Evolutionary conservation across 2,329 filamentous ascomycete species (phyloP), one percentile per base, ranked within the genome.

Genomic region (Corinectria fuckeliana): DNA sequence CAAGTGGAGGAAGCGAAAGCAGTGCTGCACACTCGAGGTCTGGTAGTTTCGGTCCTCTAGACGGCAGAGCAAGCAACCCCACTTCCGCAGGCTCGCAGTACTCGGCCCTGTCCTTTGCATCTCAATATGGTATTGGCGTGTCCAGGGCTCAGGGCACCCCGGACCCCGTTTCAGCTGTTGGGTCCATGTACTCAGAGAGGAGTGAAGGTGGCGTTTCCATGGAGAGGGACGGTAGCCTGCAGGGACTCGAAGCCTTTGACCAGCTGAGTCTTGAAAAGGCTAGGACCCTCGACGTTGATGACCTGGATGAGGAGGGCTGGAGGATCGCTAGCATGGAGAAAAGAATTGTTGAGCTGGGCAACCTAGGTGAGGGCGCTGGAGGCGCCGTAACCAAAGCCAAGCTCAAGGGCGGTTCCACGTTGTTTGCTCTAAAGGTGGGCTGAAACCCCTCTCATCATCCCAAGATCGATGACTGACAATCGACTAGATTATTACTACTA

Each of bases 261-360:
- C 89, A 93, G 75, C 77, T 96, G 69, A 91, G 87, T 49, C 75
- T 95, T 44, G 93, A 97, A 67, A 93, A 90, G 76, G 92, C 92
- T 32, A 85, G 91, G 64, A 91, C 89, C 21, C 79, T 94, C 36
- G 95, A 99, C 75, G 94, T 97, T 4, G 94, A 97, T 70, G 94
- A 98, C 67, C 79, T 99, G 48, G 94, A 98, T 72, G 93, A 97
- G 70, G 91, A 96, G 63, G 93, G 92, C 18, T 99, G 95, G 95
- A 88, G 91, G 73, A 93, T 96, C 50, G 95, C 94, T 10, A 96
- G 93, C 72, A 86, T 91, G 75, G 92, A 96, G 73, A 91, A 91
- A 66, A 87, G 93, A 69, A 96, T 99, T 62, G 82, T 91, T 49
- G 93, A 99, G 77, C 79, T 97, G 25, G 95, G 94, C 25, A 93